Conservation (phyloP, 1,284 basidiomycete species). For the Volvariella volvacea region DNA sequence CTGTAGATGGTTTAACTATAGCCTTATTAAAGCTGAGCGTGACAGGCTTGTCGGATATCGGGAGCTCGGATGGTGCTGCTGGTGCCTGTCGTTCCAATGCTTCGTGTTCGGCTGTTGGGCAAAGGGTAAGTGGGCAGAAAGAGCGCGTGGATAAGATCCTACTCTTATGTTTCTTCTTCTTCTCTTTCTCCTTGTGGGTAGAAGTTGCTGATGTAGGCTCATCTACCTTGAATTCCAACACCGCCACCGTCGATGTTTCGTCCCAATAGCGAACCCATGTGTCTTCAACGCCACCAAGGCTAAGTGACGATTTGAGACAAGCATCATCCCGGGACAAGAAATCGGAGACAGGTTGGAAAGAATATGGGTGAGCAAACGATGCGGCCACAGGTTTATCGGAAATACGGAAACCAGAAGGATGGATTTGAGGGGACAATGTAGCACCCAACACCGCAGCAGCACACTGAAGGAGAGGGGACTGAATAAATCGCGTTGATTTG, state of each 20-base stretch:
- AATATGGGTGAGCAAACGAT: conserved; percentile 82
- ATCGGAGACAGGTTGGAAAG: conserved; percentile 75
- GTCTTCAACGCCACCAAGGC: conserved; percentile 62
- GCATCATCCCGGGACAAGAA: conserved; percentile 69
- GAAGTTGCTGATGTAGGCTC: conserved; percentile 38
- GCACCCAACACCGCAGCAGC: conserved; percentile 71
- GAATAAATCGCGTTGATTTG: too few relatives aligned
- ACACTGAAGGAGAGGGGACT: too few relatives aligned
- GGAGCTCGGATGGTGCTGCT: conserved; percentile 54
- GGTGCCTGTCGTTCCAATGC: conserved; percentile 21
- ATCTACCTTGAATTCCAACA: conserved; percentile 76
- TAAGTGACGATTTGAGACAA: conserved; percentile 55
- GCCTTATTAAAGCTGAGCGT: conserved; percentile 67
- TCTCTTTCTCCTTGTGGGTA: conserved; percentile 51
- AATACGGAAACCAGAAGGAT: conserved; percentile 85
- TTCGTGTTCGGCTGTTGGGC: conserved; percentile 14
- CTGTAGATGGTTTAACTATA: conserved; percentile 23
- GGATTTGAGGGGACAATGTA: conserved; percentile 74
- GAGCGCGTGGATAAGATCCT: neutral
- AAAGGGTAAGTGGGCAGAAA: neutral
- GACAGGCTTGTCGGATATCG: conserved; percentile 71
- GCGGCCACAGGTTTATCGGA: conserved; percentile 80
- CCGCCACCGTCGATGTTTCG: conserved; percentile 61
- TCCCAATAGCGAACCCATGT: conserved; percentile 82
- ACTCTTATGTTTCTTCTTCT: conserved; percentile 60